Evolutionary conservation across 2,329 filamentous ascomycete species (phyloP), one percentile per base, ranked within the genome.

Genomic region (Diaporthe sp.): DNA sequence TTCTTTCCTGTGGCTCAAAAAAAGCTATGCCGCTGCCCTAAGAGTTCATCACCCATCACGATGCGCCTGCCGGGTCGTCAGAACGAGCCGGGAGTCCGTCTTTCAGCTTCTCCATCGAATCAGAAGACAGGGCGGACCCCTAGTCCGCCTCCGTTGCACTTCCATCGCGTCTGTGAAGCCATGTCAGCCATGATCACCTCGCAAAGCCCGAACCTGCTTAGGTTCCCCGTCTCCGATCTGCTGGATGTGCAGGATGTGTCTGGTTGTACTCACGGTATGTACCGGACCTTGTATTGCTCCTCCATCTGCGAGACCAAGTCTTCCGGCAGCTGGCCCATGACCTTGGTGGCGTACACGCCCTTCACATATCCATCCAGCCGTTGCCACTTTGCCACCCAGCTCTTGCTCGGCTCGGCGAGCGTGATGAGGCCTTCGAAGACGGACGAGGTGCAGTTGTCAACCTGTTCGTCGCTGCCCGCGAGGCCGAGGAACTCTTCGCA

Each of bases 331-430:
- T 94, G 92, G 25, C 97, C 97, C 44, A 94, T 95, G 34, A 99
- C 97, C 87, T 98, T 98, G 74, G 95, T 94, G 25, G 97, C 97
- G 86, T 99, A 99, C 75, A 97, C 92, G 72, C 97, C 97, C 22
- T 92, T 91, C 71, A 97, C 93, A 84, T 98, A 98, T 73, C 91
- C 92, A 83, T 98, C 95, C 76, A 99, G 86, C 12, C 97, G 91
- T 88, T 98, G 95, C 94, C 96, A 98, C 82, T 95, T 94, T n/a
- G 96, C 96, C 67, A 98, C 95, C 97, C 97, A 99, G 81, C 94
- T 97, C 79, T 89, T 91, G 58, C 87, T 86, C n/a, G 96, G 96
- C 82, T 98, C 93, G 65, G 93, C 92, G 51, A 98, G 89, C 55
- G 94, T 92, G 83, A 98, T 95, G 78, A 98, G 86, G 65, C 97